These are phyloP conservation scores for Cyberlindnera nakhonratchasimensis DNA, from an alignment of 805 yeast species.

Conservation along the genomic window DNA sequence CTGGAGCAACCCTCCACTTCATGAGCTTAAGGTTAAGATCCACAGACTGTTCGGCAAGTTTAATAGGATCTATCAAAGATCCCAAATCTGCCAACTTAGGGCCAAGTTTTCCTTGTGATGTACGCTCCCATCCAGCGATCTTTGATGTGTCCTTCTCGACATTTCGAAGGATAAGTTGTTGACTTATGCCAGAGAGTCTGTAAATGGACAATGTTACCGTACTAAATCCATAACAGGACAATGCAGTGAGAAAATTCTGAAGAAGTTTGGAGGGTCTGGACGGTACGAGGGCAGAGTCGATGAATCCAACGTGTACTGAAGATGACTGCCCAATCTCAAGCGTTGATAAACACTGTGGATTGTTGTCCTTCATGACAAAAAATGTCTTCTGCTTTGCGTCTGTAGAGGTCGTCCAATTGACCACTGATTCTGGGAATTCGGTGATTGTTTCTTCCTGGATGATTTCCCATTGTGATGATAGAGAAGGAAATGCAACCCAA, in stretches of 20 bases:
- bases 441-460: constrained; percentile 5
- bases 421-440: constrained; percentile 13
- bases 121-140: constrained; percentile 89
- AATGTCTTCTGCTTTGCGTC: constrained; percentile 26
- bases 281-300: constrained; percentile 36
- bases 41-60: constrained; percentile 86
- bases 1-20: constrained; percentile 96
- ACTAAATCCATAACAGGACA: constrained; percentile 35
- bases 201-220: constrained; percentile 38
- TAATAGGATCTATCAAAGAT: constrained; percentile 71
- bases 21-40: constrained; percentile 86
- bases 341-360: constrained; percentile 14
- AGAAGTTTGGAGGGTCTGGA: constrained; percentile 49
- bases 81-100: constrained; percentile 86
- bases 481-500: constrained; percentile 82
- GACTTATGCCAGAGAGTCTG: constrained; percentile 34
- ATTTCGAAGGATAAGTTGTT: constrained; percentile 26
- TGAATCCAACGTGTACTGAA: constrained; percentile 32
- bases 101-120: constrained; percentile 62
- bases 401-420: constrained; percentile 14
- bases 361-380: constrained; percentile 25
- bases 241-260: constrained; percentile 53
- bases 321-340: constrained; percentile 13
- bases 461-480: constrained; percentile 49
- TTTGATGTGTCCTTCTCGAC: constrained; percentile 27